phyloP scores from a whole-genome alignment of 2,329 filamentous ascomycete genomes.

The Penicillium hesseltinei region DNA sequence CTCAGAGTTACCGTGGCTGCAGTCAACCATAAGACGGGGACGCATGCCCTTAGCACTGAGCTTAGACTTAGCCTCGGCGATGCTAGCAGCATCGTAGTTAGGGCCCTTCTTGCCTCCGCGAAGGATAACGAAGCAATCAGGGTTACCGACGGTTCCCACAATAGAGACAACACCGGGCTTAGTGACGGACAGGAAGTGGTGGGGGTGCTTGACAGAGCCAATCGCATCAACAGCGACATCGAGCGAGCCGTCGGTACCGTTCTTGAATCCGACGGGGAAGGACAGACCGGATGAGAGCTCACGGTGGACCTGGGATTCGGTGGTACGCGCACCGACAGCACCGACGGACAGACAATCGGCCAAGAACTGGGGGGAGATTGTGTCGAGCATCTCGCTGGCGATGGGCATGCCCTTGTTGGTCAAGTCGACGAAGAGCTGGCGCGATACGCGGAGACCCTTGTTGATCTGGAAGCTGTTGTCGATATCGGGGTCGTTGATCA shows the following conservation, averaged over 20 bases:
- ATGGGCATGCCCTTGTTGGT: constrained; percentile 92
- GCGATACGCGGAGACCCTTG: constrained; percentile 83
- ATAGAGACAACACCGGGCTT: constrained; percentile 95
- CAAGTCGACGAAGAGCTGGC: constrained; percentile 90
- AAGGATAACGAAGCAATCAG: constrained; percentile 95
- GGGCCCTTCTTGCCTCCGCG: constrained; percentile 89
- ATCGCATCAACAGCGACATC: constrained; percentile 93
- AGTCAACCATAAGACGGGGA: constrained; percentile 91
- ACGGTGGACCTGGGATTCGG: constrained; percentile 91
- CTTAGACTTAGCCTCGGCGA: constrained; percentile 77
- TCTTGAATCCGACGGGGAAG: constrained; percentile 99
- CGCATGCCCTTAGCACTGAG: constrained; percentile 71
- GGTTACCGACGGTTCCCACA: constrained; percentile 89
- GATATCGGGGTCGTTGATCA: constrained; percentile 98
- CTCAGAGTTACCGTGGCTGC: constrained; percentile 91
- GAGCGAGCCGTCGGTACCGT: constrained; percentile 89
- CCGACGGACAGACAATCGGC: constrained; percentile 89
- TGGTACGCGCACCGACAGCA: constrained; percentile 92
- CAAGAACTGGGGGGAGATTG: constrained; percentile 94
- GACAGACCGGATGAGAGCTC: constrained; percentile 91
- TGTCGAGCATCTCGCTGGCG: constrained; percentile 96
- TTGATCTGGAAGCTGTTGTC: constrained; percentile 99
- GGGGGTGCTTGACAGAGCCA: constrained; percentile 83
- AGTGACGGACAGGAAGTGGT: constrained; percentile 96
- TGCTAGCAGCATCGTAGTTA: constrained; percentile 86